Conservation (phyloP, 2,329 filamentous ascomycete genomes). For the Epichloe festucae region DNA sequence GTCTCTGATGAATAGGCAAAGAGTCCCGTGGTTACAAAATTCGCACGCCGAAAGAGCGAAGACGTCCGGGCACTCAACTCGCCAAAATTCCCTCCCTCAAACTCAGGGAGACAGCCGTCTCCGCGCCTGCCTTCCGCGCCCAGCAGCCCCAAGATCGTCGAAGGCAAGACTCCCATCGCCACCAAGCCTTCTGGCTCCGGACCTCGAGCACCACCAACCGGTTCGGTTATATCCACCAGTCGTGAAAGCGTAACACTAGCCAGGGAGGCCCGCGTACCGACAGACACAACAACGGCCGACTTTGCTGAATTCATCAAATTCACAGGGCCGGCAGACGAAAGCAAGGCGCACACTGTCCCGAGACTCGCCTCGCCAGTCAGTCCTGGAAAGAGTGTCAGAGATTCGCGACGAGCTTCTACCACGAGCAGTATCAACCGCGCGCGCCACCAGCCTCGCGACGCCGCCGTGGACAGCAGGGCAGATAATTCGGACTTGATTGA, state of each 20-base stretch:
- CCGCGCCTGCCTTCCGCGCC: slow-evolving; percentile 5
- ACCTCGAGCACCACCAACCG: slow-evolving; percentile 12
- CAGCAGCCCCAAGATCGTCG: slow-evolving; percentile 4
- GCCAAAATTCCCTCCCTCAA: slow-evolving; percentile 35
- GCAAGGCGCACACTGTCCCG: slow-evolving; percentile 21
- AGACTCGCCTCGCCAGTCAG: slow-evolving; percentile 19
- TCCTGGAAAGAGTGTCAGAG: slow-evolving; percentile 24
- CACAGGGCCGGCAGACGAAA: slow-evolving; percentile 54
- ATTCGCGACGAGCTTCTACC: slow-evolving; percentile 25
- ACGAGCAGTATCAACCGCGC: slow-evolving; percentile 28
- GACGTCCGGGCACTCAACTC: slow-evolving; percentile 28
- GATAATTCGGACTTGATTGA: slow-evolving; percentile 84
- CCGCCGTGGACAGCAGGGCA: slow-evolving; percentile 46
- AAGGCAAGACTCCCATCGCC: slow-evolving; percentile 2
- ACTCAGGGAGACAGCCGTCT: slow-evolving; percentile 16
- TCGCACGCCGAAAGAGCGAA: slow-evolving; percentile 30
- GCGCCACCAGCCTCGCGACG: slow-evolving; percentile 59
- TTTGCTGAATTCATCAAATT: slow-evolving; percentile 84
- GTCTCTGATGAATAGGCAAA: slow-evolving; percentile 20
- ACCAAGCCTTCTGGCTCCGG: slow-evolving; percentile 9
- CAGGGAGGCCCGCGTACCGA: slow-evolving; percentile 58
- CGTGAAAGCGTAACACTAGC: slow-evolving; percentile 26
- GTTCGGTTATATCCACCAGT: slow-evolving; percentile 10
- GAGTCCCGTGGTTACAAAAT: slow-evolving; percentile 28
- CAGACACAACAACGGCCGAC: slow-evolving; percentile 65